Evolutionary conservation across 345 rosid genomes (phyloP), one percentile per base, ranked within the genome.

Genomic region (Eucalyptus polyanthemos): DNA sequence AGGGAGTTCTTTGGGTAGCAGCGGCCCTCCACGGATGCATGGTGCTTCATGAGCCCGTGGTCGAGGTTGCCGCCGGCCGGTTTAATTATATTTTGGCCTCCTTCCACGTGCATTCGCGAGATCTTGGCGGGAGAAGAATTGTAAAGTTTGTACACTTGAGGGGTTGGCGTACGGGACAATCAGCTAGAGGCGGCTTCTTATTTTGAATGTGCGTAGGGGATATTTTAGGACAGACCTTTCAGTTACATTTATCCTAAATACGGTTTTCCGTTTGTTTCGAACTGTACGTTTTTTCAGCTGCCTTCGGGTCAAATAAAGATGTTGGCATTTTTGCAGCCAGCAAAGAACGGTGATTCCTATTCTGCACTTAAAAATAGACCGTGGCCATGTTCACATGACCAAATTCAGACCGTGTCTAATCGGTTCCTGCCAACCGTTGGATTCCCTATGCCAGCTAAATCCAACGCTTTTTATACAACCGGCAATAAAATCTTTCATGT

Each of bases 1-100:
- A 4, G 94, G 93, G 88, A 93, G 94, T 88, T 93, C 93, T 69
- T 91, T 90, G 50, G 92, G 92, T 54, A 86, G 92, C 88, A 86
- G 87, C 6, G 88, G 92, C 62, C 90, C 54, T 86, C 88, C 89
- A 16, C 95, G 94, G 88, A 60, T 87, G 80, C 12, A 7, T 11
- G 29, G 44, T 40, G 85, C 85, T 40, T 76, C 85, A 12, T 12
- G 47, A 76, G 2, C 24, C 29, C 4, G 29, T 4, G 47, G 47
- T 21, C 47, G 15, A 40, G 47, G 85, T 21, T 76, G 85, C 85
- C 29, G 76, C 76, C 10, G 21, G 16, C 34, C 40, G 31, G 69
- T 62, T 62, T 27, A 62, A 13, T 12, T 56, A 56, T 11, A 17
- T 5, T 3, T 72, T 21, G 42, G 4, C 45, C 27, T 72, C 83